Evolutionary conservation across 2,329 filamentous ascomycete species (phyloP).

Genomic region (Penicillium sp.): DNA sequence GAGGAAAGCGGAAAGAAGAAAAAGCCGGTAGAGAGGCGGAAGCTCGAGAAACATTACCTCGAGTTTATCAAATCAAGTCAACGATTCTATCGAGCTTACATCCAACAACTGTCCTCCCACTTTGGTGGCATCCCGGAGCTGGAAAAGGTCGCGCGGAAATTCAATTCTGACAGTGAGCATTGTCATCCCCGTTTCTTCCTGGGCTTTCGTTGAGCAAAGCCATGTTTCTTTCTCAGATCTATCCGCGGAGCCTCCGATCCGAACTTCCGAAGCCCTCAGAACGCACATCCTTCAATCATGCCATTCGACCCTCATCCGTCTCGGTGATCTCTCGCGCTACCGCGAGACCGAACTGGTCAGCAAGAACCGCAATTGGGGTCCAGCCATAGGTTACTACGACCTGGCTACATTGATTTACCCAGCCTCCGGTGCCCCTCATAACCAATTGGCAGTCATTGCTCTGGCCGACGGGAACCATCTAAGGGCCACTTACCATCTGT

Average conservation of each 20-base stretch:
- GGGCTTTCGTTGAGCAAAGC: too few species aligned
- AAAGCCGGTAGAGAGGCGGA: conserved; percentile 58
- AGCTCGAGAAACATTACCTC: conserved; percentile 70
- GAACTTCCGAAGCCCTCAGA: conserved; percentile 42
- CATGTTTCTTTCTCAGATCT: conserved; percentile 29
- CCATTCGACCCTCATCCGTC: conserved; percentile 71
- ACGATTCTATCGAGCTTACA: conserved; percentile 77
- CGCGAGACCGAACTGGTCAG: conserved; percentile 62
- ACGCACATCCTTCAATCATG: conserved; percentile 62
- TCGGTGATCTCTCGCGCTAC: conserved; percentile 86
- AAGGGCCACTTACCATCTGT: conserved; percentile 78
- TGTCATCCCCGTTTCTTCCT: neutral
- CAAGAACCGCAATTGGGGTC: conserved; percentile 67
- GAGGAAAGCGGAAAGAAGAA: conserved; percentile 45
- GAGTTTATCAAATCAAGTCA: conserved; percentile 80
- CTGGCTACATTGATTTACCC: conserved; percentile 72
- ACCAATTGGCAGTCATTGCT: conserved; percentile 82
- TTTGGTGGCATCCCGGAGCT: conserved; percentile 52
- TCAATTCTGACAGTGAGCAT: conserved; percentile 43
- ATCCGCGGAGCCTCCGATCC: conserved; percentile 38
- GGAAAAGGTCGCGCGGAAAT: conserved; percentile 47
- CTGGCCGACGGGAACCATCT: conserved; percentile 69
- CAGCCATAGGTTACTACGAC: conserved; percentile 73
- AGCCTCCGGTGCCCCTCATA: conserved; percentile 71
- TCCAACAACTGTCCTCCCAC: conserved; percentile 63